Percentiles rank a stretch among this genome's conserved stretches.
These are phyloP conservation scores for Maudiozyma saulgeensis DNA, from an alignment of 805 yeast species.

Conservation along the genomic window DNA sequence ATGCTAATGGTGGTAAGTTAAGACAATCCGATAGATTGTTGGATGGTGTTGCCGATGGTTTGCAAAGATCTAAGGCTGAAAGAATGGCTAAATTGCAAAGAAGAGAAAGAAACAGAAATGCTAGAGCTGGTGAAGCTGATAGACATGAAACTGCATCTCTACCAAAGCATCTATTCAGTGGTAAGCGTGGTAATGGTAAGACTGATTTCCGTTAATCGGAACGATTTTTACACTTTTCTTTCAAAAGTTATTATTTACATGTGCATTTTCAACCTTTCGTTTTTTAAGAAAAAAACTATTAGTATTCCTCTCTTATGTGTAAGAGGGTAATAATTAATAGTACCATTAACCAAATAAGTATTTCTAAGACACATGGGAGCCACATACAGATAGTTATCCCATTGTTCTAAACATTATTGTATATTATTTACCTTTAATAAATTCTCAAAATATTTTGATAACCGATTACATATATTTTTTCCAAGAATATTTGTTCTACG, in stretches of 20 bases:
- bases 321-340: too few relatives aligned
- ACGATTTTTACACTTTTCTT: not conserved
- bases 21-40: slow-evolving; percentile 70
- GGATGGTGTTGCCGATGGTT: slow-evolving; percentile 80
- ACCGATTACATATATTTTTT: too few relatives aligned
- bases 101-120: slow-evolving; percentile 85
- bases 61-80: slow-evolving; percentile 72
- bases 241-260: not conserved
- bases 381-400: not conserved
- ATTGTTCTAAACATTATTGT: slow-evolving; percentile 1
- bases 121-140: slow-evolving; percentile 94
- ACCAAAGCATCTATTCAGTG: slow-evolving; percentile 91
- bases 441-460: not conserved
- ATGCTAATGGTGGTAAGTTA: slow-evolving; percentile 33
- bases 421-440: slow-evolving; percentile 2
- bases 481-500: too few relatives aligned
- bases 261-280: not conserved
- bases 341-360: too few relatives aligned
- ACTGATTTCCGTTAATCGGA: slow-evolving; percentile 66
- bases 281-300: not conserved
- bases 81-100: slow-evolving; percentile 82
- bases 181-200: slow-evolving; percentile 94
- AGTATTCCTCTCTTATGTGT: too few relatives aligned
- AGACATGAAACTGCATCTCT: slow-evolving; percentile 75
- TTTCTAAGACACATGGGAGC: too few relatives aligned